Evolutionary conservation across 352 stramenopile genomes (phyloP).

Genomic region (Phytophthora litchii): DNA sequence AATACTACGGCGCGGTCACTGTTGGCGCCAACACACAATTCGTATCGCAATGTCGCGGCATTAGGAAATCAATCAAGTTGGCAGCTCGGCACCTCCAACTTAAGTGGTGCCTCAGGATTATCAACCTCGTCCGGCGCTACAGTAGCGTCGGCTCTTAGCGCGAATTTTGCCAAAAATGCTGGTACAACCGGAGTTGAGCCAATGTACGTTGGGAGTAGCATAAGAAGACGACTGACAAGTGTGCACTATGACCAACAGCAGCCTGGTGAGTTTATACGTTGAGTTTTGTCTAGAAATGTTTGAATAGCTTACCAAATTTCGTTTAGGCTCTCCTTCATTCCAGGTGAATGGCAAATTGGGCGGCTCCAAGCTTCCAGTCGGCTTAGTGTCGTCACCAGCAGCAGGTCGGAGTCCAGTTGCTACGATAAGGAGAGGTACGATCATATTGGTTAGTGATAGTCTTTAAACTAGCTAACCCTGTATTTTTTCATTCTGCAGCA

Average conservation of each 20-base stretch:
- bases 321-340: slow-evolving; percentile 20
- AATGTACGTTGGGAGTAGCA: slow-evolving; percentile 37
- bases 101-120: slow-evolving; percentile 2
- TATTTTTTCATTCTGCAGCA: slow-evolving; percentile 5
- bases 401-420: slow-evolving; percentile 42
- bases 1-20: slow-evolving; percentile 57
- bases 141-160: slow-evolving; percentile 49
- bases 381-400: slow-evolving; percentile 54
- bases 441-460: not conserved
- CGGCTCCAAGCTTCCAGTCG: slow-evolving; percentile 34
- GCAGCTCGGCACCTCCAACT: slow-evolving; percentile 23
- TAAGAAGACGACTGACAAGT: slow-evolving; percentile 52
- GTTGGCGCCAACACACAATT: slow-evolving; percentile 23
- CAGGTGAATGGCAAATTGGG: slow-evolving; percentile 22
- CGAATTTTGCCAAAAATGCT: slow-evolving; percentile 25
- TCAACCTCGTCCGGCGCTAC: slow-evolving; percentile 46
- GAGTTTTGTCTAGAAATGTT: not conserved
- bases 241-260: slow-evolving; percentile 64
- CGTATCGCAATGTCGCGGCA: slow-evolving; percentile 20
- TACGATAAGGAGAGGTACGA: slow-evolving; percentile 39
- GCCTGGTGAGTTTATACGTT: slow-evolving; percentile 30
- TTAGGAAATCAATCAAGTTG: slow-evolving; percentile 26
- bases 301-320: slow-evolving; percentile 1
- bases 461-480: not conserved
- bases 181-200: slow-evolving; percentile 32